These are phyloP conservation scores for Bauhinia variegata DNA, from an alignment of 306 rosid genomes.

Conservation along the genomic window DNA sequence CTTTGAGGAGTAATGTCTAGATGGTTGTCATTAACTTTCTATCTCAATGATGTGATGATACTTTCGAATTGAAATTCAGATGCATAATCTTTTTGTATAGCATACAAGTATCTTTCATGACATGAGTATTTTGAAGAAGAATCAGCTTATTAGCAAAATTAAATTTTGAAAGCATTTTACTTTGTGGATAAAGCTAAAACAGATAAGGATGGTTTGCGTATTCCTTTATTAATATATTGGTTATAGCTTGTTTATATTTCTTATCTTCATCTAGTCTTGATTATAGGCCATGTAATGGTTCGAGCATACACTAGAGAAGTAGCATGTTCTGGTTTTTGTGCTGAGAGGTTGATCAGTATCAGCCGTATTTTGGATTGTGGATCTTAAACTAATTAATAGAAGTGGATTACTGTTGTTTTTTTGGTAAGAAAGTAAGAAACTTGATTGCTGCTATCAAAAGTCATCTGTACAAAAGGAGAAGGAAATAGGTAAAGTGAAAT, in stretches of 20 bases:
- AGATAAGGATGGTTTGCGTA: not conserved
- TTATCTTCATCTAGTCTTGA: not conserved
- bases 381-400: not conserved
- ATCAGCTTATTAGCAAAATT: not conserved
- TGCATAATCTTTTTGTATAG: not conserved
- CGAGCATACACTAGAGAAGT: not conserved
- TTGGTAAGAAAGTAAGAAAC: no score
- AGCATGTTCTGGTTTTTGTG: slow-evolving; percentile 20
- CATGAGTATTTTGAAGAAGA: not conserved
- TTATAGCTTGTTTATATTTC: not conserved
- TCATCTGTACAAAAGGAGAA: no score
- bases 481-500: no score
- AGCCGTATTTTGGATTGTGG: not conserved
- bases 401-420: not conserved
- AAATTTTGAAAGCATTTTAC: not conserved
- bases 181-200: not conserved
- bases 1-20: no score
- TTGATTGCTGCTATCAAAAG: no score
- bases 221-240: not conserved
- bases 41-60: not conserved
- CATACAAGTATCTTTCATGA: no score
- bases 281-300: not conserved
- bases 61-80: not conserved
- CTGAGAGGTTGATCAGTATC: not conserved
- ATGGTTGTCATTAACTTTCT: not conserved